Evolutionary conservation across 2,329 filamentous ascomycete species (phyloP).

Genomic region (Hymenoscyphus linearis): DNA sequence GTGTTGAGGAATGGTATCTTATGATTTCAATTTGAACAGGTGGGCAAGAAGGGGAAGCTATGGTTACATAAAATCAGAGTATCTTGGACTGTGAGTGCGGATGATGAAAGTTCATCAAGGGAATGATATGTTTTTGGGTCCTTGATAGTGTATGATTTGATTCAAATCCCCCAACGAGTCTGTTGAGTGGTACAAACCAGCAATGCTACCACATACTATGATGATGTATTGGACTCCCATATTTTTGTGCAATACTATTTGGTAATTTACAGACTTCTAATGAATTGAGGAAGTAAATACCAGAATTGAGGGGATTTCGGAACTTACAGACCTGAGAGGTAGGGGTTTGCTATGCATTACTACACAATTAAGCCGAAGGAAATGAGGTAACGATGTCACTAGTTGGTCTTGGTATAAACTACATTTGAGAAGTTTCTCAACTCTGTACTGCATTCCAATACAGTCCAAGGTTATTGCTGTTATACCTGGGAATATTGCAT

Average conservation of each 20-base stretch:
- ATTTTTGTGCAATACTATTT: background rate
- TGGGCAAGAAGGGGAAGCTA: too few species aligned
- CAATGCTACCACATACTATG: background rate
- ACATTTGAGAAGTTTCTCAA: background rate
- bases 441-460: background rate
- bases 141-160: too few species aligned
- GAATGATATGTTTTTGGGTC: too few species aligned
- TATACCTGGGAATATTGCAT: constrained; percentile 1
- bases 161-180: too few species aligned
- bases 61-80: too few species aligned
- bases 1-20: too few species aligned
- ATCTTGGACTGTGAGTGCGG: too few species aligned
- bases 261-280: constrained; percentile 2
- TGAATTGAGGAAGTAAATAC: constrained; percentile 2
- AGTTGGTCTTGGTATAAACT: constrained; percentile 2
- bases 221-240: constrained; percentile 3
- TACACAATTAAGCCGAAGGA: background rate
- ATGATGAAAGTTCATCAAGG: too few species aligned
- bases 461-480: background rate
- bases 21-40: too few species aligned
- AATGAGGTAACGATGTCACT: background rate
- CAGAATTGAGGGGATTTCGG: background rate
- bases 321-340: background rate
- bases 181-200: background rate
- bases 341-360: constrained; percentile 5